Evolutionary conservation across 2,329 filamentous ascomycete genomes (phyloP), one percentile per base, ranked within the genome.

Genomic region (Leptographium radiaticola): DNA sequence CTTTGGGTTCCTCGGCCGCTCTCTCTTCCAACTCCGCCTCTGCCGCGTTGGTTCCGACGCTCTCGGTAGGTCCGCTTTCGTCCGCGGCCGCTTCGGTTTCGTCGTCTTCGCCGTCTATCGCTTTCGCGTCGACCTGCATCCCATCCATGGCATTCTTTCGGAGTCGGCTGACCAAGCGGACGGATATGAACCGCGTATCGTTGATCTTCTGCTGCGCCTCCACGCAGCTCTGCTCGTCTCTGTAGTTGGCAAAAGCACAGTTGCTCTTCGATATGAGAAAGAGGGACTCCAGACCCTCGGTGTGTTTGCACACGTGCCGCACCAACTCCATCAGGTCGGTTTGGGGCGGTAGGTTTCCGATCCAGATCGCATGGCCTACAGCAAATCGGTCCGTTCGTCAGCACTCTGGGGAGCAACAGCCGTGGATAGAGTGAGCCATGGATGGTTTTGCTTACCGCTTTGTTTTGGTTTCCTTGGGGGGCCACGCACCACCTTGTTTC

Each of bases 221-320:
- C 8, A 79, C 70, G 64, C 89, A 96, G 6, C 82, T 81, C 4
- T 74, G 70, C 62, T 95, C 89, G 51, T 88, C 86, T 58, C 84
- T 87, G 66, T 94, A 97, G 64, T 97, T 97, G 59, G 95, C 89
- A 70, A 97, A 97, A 0, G 90, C 91, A 64, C 91, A 97, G 65
- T 96, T 96, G 66, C 90, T 96, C 67, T 96, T 96, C 0, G 90
- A 91, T 43, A 97, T 97, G 39, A 97, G 72, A 60, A 97, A 96
- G 0, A 97, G 73, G 48, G 89, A 95, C 65, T 95, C 87, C 25
- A 97, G 80, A 1, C 89, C 79, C 0, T 76, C 77, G 0, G 88
- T 84, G 59, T 90, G 85, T 58, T 80, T 81, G 57, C 87, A 94
- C 55, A 96, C 93, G 65, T 96, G 87, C 56, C 93, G 82, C 52